Base-by-base conservation (phyloP, 2,329 filamentous ascomycete genomes). In the Diaporthe humulicola region DNA sequence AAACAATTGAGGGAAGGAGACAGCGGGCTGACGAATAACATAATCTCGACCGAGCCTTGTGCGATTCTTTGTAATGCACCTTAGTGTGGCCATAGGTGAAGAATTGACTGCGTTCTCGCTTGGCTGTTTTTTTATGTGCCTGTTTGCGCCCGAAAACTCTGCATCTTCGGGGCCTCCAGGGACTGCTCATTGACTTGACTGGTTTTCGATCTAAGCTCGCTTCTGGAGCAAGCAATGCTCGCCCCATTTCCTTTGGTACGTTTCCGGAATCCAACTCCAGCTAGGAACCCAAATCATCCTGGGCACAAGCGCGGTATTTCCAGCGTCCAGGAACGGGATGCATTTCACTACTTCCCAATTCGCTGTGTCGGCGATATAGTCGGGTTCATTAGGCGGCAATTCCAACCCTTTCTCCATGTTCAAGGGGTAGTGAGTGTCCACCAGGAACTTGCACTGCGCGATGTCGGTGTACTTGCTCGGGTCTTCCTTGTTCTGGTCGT, bases 401-500 rank as follows among this genome's bases (percentile, higher is more conserved):
- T 82, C 77, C 67, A 77, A 73, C 1, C 77, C 79, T 22, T 74
- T 74, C 19, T 83, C 83, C n/a, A 77, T 83, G 74, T 87, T 85
- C 74, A 81, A 90, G 0, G 93, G 92, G 79, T 96, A 95, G 76
- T 94, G 93, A 0, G 95, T 97, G 82, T 99, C 97, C 22, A 98
- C 93, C 6, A 99, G 82, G 83, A 97, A 98, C 12, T 91, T 88
- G 83, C 97, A 99, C 71, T 91, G 88, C 38, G 88, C 87, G 57
- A 97, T 85, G 75, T 96, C 92, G 48, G 92, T 93, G 82, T 98
- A 98, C 90, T 98, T 99, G 75, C 91, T 90, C 76, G 89, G 82
- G 81, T 99, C 97, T 83, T 98, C 96, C 77, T 92, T 87, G 80
- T 99, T 99, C 77, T 91, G 90, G 82, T 98, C 95, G 81, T 99